Conservation (phyloP, 2,329 filamentous ascomycete genomes). For the Ophiostoma himal-ulmi region DNA sequence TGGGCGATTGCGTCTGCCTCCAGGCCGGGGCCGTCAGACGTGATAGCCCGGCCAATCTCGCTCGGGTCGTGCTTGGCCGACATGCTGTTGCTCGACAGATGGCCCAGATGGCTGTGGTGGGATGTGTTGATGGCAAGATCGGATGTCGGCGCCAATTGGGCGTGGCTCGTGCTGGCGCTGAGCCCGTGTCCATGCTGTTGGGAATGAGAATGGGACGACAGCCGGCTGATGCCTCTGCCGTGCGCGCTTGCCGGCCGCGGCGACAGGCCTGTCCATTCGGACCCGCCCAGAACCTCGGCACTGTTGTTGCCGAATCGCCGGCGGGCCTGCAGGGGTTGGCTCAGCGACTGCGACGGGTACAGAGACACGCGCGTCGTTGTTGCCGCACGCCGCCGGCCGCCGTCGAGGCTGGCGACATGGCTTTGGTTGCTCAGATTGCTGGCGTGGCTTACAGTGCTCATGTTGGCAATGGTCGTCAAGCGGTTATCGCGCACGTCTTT, state of each 20-base stretch:
- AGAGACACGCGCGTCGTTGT: constrained; percentile 37
- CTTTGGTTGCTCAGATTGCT: neutral
- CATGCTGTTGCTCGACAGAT: neutral
- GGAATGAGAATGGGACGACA: constrained; percentile 27
- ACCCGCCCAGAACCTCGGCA: constrained; percentile 32
- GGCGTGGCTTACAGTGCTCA: neutral
- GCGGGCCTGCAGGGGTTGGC: constrained; percentile 23
- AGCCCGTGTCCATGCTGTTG: constrained; percentile 21
- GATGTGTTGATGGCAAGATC: constrained; percentile 28
- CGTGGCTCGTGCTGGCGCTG: neutral
- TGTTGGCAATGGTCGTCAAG: neutral
- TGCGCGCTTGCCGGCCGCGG: constrained; percentile 58
- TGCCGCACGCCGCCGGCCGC: constrained; percentile 37
- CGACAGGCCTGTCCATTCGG: constrained; percentile 48
- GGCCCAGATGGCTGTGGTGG: neutral
- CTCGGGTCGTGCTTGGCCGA: constrained; percentile 26
- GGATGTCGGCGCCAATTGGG: neutral
- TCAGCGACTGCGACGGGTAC: constrained; percentile 26
- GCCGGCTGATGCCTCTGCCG: constrained; percentile 38
- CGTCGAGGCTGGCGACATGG: neutral
- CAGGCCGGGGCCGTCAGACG: constrained; percentile 41
- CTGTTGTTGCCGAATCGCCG: constrained; percentile 30
- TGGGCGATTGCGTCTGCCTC: constrained; percentile 32
- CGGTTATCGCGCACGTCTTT: neutral
- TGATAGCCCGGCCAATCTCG: constrained; percentile 59